A percentile compares a stretch with the other conserved stretches of the same genome.
These are phyloP conservation scores for Quercus gilva DNA, from an alignment of 306 rosid genomes.

Conservation along the genomic window DNA sequence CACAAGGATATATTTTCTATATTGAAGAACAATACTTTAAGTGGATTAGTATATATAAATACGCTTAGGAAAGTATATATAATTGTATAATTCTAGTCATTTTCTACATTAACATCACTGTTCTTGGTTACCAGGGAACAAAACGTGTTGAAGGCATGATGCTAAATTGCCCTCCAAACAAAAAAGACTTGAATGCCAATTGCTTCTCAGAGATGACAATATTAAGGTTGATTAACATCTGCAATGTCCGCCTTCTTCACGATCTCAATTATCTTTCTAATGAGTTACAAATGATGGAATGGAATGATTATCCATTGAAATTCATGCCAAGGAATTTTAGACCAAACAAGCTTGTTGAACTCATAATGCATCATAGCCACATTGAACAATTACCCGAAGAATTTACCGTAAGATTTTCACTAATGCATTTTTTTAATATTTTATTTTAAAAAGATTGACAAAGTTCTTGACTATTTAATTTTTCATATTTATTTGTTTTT, in stretches of 20 bases:
- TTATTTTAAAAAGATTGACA: background rate
- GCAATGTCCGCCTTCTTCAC: conserved; percentile 18
- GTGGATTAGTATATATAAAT: background rate
- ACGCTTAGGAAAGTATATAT: background rate
- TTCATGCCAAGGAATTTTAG: conserved; percentile 11
- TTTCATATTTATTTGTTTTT: background rate
- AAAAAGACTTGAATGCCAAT: conserved; percentile 3
- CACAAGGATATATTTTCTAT: background rate
- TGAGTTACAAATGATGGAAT: conserved; percentile 16
- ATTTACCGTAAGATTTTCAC: conserved; percentile 1
- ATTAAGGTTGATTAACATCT: conserved; percentile 17
- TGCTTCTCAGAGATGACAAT: conserved; percentile 16
- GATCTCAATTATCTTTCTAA: conserved; percentile 27
- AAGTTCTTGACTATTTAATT: background rate
- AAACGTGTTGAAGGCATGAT: conserved; percentile 6
- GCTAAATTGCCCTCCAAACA: background rate
- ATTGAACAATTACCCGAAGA: background rate
- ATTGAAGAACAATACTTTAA: background rate
- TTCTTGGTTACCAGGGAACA: conserved; percentile 17
- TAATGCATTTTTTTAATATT: background rate
- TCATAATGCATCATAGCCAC: conserved; percentile 17
- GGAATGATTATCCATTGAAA: conserved; percentile 17
- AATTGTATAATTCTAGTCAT: background rate
- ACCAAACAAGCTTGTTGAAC: conserved; percentile 16
- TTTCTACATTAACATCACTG: background rate